Evolutionary conservation across 805 yeast species (phyloP), one percentile per base, ranked within the genome.

Genomic region (Komagataella mondaviorum): DNA sequence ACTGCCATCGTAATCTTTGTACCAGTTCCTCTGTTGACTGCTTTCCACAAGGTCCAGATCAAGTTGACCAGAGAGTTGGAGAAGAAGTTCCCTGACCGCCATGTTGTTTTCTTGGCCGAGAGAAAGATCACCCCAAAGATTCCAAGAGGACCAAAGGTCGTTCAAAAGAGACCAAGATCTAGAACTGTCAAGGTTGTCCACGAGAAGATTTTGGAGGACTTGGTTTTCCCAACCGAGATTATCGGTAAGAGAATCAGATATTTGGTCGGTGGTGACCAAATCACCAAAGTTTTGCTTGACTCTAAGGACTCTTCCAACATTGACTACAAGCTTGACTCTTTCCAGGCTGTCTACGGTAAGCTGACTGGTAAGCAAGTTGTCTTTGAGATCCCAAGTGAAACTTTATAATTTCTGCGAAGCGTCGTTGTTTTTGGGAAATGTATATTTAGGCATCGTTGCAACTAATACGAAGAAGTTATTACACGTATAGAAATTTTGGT

Each of bases 21-120:
- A 66, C 99, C 99, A 74, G 95, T 86, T 65, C 97, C 98, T 76
- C 80, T 88, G 67, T 82, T 89, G 72, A 67, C 81, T 63, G 83
- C 85, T 63, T 88, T 88, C 91, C 96, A 90, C 88, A 88, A 85
- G 80, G 95, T 91, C 69, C 99, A 91, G 83, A 81, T 81, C 67
- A 86, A 90, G 78, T 85, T 91, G 73, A 88, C 96, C 80, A 91
- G 98, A 80, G 99, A 91, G 82, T 86, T 91, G 74, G 99, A 91
- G 81, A 91, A 91, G 95, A 91, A 93, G 81, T 93, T 91, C 90
- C 95, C 97, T 73, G 99, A 91, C 83, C 88, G 96, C 76, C 97
- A 93, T 75, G 96, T 91, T 75, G 91, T 93, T 67, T 88, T 91
- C 88, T 84, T 91, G 72, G 98, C 97, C 71, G 98, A 91, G 83